Evolutionary conservation across 352 stramenopile genomes (phyloP), one percentile per base, ranked within the genome.

Genomic region (Plasmopara halstedii): DNA sequence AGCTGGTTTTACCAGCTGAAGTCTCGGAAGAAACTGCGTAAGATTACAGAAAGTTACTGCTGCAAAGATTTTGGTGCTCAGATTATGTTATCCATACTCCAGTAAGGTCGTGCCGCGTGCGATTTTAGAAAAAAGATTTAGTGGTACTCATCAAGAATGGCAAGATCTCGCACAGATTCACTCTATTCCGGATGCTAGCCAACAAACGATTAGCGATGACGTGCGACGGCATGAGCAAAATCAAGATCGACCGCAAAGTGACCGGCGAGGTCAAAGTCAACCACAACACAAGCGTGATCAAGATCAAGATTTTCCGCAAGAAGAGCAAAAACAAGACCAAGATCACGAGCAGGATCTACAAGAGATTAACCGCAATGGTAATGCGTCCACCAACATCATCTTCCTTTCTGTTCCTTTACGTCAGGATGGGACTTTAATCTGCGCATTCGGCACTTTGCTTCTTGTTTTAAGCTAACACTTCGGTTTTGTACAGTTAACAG

Each of bases 41-140:
- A 17, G 13, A 19, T 9, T 14, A 27, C 9, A 33, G 18, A 20
- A 4, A 42, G 23, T 35, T 11, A 35, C n/a, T 18, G 2, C 15
- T 35, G 2, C 6, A 17, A 35, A 35, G 3, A 18, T 35, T n/a
- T 35, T n/a, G n/a, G n/a, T n/a, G n/a, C n/a, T n/a, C n/a, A n/a
- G n/a, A n/a, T n/a, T n/a, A n/a, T n/a, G n/a, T n/a, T n/a, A n/a
- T n/a, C n/a, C n/a, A 10, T 32, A 21, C 20, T 33, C 14, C 33
- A 69, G 61, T 11, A 71, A 58, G 42, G 7, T 50, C 11, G 41
- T 62, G 10, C 52, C 50, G n/a, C 62, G 67, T 8, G 37, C 59
- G 23, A n/a, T 64, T 13, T 40, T 78, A 11, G 52, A 73, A 38
- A 61, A 60, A 4, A 53, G 50, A 37, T 77, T 73, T 32, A 21